A percentile compares a stretch with the other conserved stretches of the same genome.
Evolutionary conservation across 768 basidiomycete genomes (phyloP).

Genomic region (Ramaria sp.): DNA sequence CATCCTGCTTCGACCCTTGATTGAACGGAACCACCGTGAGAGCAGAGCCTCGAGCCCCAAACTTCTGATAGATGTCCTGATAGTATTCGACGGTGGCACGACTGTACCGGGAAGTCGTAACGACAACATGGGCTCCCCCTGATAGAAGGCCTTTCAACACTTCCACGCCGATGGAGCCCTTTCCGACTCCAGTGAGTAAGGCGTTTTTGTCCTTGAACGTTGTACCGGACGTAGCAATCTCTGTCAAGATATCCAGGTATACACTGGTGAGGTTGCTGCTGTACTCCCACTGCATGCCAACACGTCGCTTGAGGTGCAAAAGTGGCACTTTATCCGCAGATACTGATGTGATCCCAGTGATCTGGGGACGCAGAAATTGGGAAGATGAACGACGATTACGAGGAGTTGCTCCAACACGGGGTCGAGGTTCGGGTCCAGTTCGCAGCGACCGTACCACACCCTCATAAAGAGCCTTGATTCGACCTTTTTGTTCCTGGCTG

Average conservation of each 20-base stretch:
- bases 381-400: conserved; percentile 87
- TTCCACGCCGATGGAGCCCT: conserved; percentile 96
- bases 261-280: conserved; percentile 92
- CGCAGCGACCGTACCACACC: conserved; percentile 91
- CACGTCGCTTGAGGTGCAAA: conserved; percentile 93
- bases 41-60: conserved; percentile 91
- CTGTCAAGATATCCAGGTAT: conserved; percentile 93
- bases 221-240: conserved; percentile 96
- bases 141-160: conserved; percentile 94
- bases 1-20: conserved; percentile 97
- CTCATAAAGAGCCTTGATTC: conserved; percentile 90
- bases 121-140: conserved; percentile 91
- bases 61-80: conserved; percentile 93
- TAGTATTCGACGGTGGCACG: conserved; percentile 97
- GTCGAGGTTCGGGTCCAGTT: conserved; percentile 56
- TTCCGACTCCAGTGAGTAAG: conserved; percentile 93
- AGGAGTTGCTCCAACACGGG: conserved; percentile 29
- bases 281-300: conserved; percentile 92
- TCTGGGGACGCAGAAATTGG: conserved; percentile 90
- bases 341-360: conserved; percentile 60
- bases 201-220: conserved; percentile 99
- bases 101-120: conserved; percentile 96
- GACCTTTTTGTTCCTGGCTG: conserved; percentile 91
- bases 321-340: conserved; percentile 88
- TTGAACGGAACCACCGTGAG: conserved; percentile 99